Evolutionary conservation across 1,284 basidiomycete genomes (phyloP).

Genomic region (Ceratobasidium sp.): DNA sequence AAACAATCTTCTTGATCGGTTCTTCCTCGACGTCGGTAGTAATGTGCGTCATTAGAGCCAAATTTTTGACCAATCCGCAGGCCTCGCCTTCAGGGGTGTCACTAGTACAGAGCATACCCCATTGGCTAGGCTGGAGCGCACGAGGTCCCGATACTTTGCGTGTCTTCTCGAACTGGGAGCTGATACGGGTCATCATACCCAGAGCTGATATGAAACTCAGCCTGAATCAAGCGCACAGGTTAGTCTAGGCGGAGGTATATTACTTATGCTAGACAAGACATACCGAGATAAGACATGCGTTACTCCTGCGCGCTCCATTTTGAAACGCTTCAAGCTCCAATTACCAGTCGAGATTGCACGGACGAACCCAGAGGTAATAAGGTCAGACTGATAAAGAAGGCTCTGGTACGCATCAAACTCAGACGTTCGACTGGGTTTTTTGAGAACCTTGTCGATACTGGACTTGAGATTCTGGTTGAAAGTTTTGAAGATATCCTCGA

Average conservation of each 20-base stretch:
- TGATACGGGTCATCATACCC: conserved; percentile 99
- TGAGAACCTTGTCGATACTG: conserved; percentile 96
- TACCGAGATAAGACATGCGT: conserved; percentile 84
- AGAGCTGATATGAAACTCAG: conserved; percentile 96
- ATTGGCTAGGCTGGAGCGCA: conserved; percentile 96
- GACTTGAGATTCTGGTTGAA: conserved; percentile 97
- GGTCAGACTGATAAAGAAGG: conserved; percentile 90
- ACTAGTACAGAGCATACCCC: conserved; percentile 98
- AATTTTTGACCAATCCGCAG: conserved; percentile 97
- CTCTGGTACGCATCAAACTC: conserved; percentile 97
- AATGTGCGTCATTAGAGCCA: conserved; percentile 99
- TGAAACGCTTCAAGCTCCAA: conserved; percentile 99
- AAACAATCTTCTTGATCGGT: conserved; percentile 87
- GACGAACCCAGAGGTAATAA: conserved; percentile 94
- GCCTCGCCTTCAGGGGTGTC: conserved; percentile 99
- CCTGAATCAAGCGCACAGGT: conserved; percentile 56
- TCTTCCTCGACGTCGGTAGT: conserved; percentile 98
- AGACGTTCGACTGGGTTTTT: conserved; percentile 92
- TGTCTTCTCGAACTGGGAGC: conserved; percentile 99
- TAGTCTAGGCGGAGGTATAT: background rate
- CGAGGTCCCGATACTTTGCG: conserved; percentile 97
- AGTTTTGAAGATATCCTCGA: conserved; percentile 99
- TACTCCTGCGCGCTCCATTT: conserved; percentile 99
- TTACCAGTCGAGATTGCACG: conserved; percentile 99
- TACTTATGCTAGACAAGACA: background rate